Conservation (phyloP, 192 early-diverging fungal species). For the Diversispora eburnea region DNA sequence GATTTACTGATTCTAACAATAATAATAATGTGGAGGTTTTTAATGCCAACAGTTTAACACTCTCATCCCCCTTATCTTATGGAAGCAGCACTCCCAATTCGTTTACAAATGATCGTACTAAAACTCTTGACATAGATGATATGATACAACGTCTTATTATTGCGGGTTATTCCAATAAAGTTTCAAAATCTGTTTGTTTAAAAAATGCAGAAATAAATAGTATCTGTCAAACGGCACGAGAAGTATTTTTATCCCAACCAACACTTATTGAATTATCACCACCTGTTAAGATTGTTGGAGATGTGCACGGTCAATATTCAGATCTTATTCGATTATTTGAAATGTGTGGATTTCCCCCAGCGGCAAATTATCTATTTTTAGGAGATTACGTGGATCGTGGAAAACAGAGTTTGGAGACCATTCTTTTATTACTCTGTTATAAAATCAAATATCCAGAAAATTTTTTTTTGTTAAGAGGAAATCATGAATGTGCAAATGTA, state of each 20-base stretch:
- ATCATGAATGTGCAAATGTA: constrained; percentile 93
- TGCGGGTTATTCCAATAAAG: constrained; percentile 67
- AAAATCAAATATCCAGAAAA: constrained; percentile 97
- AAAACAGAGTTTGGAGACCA: constrained; percentile 92
- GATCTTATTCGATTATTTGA: constrained; percentile 92
- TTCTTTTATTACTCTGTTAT: constrained; percentile 88
- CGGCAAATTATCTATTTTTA: constrained; percentile 88
- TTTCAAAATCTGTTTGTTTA: constrained; percentile 76
- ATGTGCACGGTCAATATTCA: constrained; percentile 94
- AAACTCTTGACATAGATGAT: constrained; percentile 68
- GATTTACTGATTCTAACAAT: not conserved
- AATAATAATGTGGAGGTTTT: not conserved
- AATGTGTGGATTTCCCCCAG: constrained; percentile 88
- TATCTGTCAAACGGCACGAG: constrained; percentile 82
- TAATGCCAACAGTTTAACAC: not conserved
- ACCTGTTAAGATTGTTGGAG: constrained; percentile 80
- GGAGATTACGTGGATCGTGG: constrained; percentile 98
- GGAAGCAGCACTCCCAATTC: constrained; percentile 29
- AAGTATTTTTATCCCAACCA: constrained; percentile 87
- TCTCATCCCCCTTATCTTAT: constrained; percentile 23
- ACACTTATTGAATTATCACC: constrained; percentile 72
- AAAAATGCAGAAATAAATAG: constrained; percentile 81
- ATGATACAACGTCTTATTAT: constrained; percentile 82
- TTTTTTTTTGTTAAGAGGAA: constrained; percentile 95
- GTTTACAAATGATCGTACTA: constrained; percentile 28